phyloP scores from a whole-genome alignment of 495 filamentous ascomycete species.

The Penicillium taxi region DNA sequence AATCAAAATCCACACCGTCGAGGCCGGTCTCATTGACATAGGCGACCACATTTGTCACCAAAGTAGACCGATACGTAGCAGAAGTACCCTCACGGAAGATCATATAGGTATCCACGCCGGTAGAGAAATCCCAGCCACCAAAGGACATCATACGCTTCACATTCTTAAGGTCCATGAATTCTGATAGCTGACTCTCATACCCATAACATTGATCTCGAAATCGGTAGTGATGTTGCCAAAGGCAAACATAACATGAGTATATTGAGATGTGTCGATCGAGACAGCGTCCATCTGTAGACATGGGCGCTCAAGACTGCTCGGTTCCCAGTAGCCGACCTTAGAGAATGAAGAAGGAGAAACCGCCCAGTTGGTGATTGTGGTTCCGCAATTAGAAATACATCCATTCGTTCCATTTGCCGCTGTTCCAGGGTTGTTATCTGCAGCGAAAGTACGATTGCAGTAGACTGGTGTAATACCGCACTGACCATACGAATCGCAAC shows the following conservation, averaged over 20 bases:
- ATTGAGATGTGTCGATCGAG: slow-evolving; percentile 10
- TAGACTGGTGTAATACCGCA: slow-evolving; percentile 7
- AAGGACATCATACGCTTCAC: slow-evolving; percentile 35
- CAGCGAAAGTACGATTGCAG: slow-evolving; percentile 16
- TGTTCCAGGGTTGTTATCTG: slow-evolving; percentile 27
- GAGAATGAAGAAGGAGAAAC: not conserved
- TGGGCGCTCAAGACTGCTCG: slow-evolving; percentile 6
- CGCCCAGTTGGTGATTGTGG: slow-evolving; percentile 20
- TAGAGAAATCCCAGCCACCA: slow-evolving; percentile 29
- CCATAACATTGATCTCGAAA: no score
- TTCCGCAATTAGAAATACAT: slow-evolving; percentile 42
- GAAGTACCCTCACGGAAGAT: slow-evolving; percentile 27
- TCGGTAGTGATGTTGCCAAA: slow-evolving; percentile 4
- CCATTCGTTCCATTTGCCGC: slow-evolving; percentile 24
- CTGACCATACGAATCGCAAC: slow-evolving; percentile 21
- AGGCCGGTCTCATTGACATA: slow-evolving; percentile 22
- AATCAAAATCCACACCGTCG: slow-evolving; percentile 17
- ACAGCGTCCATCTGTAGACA: slow-evolving; percentile 11
- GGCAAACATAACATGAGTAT: slow-evolving; percentile 12
- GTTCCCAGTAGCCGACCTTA: slow-evolving; percentile 13
- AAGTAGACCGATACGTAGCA: slow-evolving; percentile 17
- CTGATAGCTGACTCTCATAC: no score
- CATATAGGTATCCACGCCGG: slow-evolving; percentile 17
- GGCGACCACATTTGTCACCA: slow-evolving; percentile 21
- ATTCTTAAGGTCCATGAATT: not conserved